Conservation (phyloP, 1,284 basidiomycete species). For the Pseudozyma thailandica region DNA sequence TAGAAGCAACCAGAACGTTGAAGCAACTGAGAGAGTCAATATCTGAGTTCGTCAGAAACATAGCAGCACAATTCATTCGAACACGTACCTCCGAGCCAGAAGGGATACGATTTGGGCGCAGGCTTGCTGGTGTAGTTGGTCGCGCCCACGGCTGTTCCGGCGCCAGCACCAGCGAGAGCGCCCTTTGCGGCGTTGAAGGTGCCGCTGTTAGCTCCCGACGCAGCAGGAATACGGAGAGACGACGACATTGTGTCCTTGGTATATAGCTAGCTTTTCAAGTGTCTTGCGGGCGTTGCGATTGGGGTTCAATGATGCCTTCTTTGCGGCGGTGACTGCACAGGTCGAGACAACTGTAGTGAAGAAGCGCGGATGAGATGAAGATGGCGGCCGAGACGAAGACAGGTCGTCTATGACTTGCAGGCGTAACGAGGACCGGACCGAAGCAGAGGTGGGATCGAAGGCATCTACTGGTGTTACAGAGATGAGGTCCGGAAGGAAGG, state of each 20-base stretch:
- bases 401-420: background rate
- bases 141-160: constrained; percentile 27
- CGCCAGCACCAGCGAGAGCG: constrained; percentile 42
- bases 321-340: background rate
- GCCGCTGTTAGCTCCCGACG: constrained; percentile 30
- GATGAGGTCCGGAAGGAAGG: background rate
- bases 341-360: no score
- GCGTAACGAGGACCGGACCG: background rate
- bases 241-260: constrained; percentile 17
- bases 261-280: background rate
- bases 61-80: background rate
- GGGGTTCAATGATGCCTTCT: background rate
- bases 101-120: constrained; percentile 55
- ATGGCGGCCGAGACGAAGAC: background rate
- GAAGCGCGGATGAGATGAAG: background rate
- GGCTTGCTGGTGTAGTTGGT: constrained; percentile 23
- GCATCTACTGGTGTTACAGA: background rate
- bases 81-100: constrained; percentile 62
- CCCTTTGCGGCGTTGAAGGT: constrained; percentile 46
- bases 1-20: no score
- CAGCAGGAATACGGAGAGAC: constrained; percentile 30
- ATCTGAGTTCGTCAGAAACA: no score
- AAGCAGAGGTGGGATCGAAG: background rate
- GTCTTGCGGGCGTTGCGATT: background rate
- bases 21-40: no score